Base-by-base conservation (phyloP, 1,284 basidiomycete species). In the Sanghuangporus weigelae region DNA sequence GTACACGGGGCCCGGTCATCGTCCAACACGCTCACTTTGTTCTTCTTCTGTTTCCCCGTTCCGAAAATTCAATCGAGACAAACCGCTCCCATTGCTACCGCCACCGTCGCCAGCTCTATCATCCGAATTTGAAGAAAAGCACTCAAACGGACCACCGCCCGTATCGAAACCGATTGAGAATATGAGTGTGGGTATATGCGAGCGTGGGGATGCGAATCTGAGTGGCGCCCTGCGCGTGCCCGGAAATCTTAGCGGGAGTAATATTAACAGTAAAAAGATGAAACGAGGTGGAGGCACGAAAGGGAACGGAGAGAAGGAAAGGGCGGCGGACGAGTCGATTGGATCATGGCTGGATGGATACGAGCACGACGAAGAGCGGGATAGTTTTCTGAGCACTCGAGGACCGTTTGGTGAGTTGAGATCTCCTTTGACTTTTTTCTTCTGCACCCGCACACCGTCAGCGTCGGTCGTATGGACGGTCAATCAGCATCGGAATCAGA, bases 321-420 rank as follows among this genome's bases (percentile, higher is more conserved):
- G 64, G 19, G 64, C 44, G 19, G 64, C 44, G 8, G 64, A 65
- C 36, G n/a, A 51, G 38, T 65, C 64, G 48, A 12, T 39, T 12
- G 64, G 64, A n/a, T 65, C 64, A 7, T 65, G 64, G 64, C 56
- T 65, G 21, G 64, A 59, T 36, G 42, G n/a, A 26, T 42, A 16
- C 16, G 49, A 40, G 14, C 38, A 64, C 12, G 21, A 36, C 36
- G 59, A n/a, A 19, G 44, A 35, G 8, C 50, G 44, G 11, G 11
- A 57, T 50, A 31, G 46, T 49, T 57, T 50, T n/a, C 16, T 57
- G 39, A 6, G 21, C 7, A 35, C 23, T 12, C 26, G 10, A 36
- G 36, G 11, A n/a, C 51, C 21, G 10, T 31, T 49, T 21, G 48
- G 48, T 49, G 48, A 49, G 48, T 49, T 23, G 10, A 49, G 11